A percentile compares a stretch with the other conserved stretches of the same genome.
Evolutionary conservation across 2,329 filamentous ascomycete genomes (phyloP).

Genomic region (Cladorrhinum sp.): DNA sequence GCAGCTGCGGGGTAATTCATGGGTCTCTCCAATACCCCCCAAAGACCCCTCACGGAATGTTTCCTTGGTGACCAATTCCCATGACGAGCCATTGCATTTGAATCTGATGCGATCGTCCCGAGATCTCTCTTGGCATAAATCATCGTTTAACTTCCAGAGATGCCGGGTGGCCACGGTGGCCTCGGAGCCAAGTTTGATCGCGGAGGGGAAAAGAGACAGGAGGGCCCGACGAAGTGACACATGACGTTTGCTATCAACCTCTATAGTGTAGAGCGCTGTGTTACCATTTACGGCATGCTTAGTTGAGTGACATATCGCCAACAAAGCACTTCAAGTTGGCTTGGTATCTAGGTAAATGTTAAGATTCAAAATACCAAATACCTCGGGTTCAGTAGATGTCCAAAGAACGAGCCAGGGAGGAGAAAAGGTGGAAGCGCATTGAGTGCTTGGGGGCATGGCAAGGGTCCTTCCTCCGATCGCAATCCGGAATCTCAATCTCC

Average conservation of each 20-base stretch:
- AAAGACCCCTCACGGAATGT: not conserved
- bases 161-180: not conserved
- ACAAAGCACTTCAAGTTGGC: too few species aligned
- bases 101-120: not conserved
- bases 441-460: not conserved
- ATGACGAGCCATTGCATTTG: not conserved
- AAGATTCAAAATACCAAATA: too few species aligned
- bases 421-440: not conserved
- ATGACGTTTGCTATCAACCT: not conserved
- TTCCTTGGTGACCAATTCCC: not conserved
- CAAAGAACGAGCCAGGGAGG: not conserved
- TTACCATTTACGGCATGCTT: too few species aligned
- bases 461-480: not conserved
- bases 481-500: not conserved
- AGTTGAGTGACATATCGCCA: too few species aligned
- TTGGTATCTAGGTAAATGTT: too few species aligned
- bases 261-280: too few species aligned
- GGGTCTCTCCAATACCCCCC: not conserved
- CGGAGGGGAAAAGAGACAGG: not conserved
- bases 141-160: not conserved
- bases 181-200: not conserved
- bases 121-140: not conserved
- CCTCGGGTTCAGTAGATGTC: too few species aligned
- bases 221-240: not conserved
- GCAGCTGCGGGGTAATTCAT: conserved; percentile 8